phyloP scores from a whole-genome alignment of 2,329 filamentous ascomycete genomes.

The Aureobasidium pullulans region DNA sequence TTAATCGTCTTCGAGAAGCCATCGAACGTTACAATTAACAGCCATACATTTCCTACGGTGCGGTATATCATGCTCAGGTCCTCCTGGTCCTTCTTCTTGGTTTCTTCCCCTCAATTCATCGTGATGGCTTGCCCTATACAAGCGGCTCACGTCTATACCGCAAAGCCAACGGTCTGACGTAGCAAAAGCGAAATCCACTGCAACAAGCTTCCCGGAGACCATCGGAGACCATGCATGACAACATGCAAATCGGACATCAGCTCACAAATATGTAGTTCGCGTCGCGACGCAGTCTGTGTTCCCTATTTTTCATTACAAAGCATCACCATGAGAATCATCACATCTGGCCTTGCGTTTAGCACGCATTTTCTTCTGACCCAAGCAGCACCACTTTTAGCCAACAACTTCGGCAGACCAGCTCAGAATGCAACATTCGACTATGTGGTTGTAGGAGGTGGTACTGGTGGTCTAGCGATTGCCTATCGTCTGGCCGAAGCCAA shows the following conservation, averaged over 20 bases:
- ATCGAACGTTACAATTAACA: too few relatives aligned
- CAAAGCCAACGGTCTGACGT: conserved; percentile 2
- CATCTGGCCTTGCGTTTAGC: background rate
- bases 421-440: conserved; percentile 20
- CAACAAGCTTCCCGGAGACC: background rate
- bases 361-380: background rate
- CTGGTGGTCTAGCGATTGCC: conserved; percentile 19
- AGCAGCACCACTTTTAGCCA: background rate
- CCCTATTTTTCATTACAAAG: background rate
- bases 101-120: too few relatives aligned
- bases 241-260: background rate
- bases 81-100: too few relatives aligned
- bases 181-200: background rate
- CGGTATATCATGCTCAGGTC: too few relatives aligned
- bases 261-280: background rate
- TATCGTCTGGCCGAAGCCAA: conserved; percentile 17
- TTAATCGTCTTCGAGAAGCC: too few relatives aligned
- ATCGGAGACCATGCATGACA: background rate
- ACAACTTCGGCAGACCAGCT: background rate
- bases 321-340: background rate
- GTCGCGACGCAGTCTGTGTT: background rate
- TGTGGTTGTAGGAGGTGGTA: conserved; percentile 20
- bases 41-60: too few relatives aligned
- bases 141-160: background rate
- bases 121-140: too few relatives aligned